Base-by-base conservation (phyloP, 2,329 filamentous ascomycete species). In the Pyricularia sp. region DNA sequence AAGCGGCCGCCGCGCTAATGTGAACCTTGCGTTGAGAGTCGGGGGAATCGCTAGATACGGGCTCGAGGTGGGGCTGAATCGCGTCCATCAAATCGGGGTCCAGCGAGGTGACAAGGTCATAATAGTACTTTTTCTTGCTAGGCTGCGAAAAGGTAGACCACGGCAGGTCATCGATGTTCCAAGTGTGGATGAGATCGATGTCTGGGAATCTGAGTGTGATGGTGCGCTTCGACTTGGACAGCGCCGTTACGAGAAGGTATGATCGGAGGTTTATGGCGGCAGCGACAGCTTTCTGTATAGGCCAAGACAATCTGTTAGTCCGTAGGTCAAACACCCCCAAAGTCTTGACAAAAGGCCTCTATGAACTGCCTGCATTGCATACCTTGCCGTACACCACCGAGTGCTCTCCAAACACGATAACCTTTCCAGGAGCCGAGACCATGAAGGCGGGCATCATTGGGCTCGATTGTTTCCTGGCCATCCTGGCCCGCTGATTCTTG, bases 331-430 rank as follows among this genome's bases (percentile, higher is more conserved):
- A 31, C 3, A 30, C 6, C 24, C 12, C 60, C 8, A 2, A 13
- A 35, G 19, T 22, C 7, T 62, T n/a, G 28, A 40, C 5, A 16
- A 22, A 26, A 26, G 26, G 2, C 5, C 26, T 44, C 4, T 30
- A 16, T n/a, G 7, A 26, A 40, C 31, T 12, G 2, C 26, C 9
- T 57, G 70, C 77, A 65, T 78, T 57, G 70, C 77, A 65, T 78
- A 90, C 89, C 84, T 97, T 97, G 73, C 93, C 93, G 73, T 99
- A 87, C 24, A 99, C 94, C n/a, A 97, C 94, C 2, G 94, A 90
- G 78, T 99, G 94, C 76, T 99, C 94, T 69, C 94, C 94, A 78
- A 93, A 97, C 64, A 97, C 91, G 75, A 99, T 99, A 73, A 97
- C 94, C 76, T 99, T 99, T 68, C 93, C 96, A 0, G 94, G 94